phyloP scores from a whole-genome alignment of 345 rosid species.

The Aethionema arabicum region DNA sequence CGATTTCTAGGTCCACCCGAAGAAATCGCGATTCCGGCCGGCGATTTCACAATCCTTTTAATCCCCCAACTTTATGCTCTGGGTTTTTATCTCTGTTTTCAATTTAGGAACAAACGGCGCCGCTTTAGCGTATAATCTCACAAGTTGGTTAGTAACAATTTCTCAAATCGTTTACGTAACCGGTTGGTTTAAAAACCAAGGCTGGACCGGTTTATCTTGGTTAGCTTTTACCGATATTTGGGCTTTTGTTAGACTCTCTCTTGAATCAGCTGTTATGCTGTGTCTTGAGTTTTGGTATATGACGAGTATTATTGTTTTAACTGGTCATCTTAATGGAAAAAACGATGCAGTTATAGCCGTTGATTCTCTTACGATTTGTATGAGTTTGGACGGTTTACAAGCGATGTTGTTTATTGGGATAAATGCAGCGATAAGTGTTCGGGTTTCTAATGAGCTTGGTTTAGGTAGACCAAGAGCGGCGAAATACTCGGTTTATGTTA shows the following conservation, averaged over 20 bases:
- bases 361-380: conserved; percentile 77
- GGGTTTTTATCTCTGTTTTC: conserved; percentile 46
- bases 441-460: conserved; percentile 84
- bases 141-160: conserved; percentile 46
- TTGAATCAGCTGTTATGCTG: no score
- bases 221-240: conserved; percentile 58
- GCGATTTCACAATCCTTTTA: conserved; percentile 47
- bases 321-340: conserved; percentile 75
- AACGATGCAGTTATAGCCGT: conserved; percentile 66
- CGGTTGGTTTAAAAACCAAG: conserved; percentile 61
- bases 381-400: conserved; percentile 74
- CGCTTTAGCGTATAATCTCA: conserved; percentile 57
- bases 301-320: conserved; percentile 72
- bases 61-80: conserved; percentile 60
- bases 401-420: conserved; percentile 77
- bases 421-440: conserved; percentile 72
- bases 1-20: conserved; percentile 59
- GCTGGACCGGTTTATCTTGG: conserved; percentile 65
- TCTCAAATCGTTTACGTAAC: conserved; percentile 54
- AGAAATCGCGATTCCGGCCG: conserved; percentile 54
- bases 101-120: conserved; percentile 64
- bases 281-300: conserved; percentile 86
- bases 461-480: conserved; percentile 65
- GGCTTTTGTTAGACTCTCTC: no score
- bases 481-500: conserved; percentile 63